Evolutionary conservation across 192 early-diverging fungal species (phyloP).

Genomic region (Glomus cerebriforme): DNA sequence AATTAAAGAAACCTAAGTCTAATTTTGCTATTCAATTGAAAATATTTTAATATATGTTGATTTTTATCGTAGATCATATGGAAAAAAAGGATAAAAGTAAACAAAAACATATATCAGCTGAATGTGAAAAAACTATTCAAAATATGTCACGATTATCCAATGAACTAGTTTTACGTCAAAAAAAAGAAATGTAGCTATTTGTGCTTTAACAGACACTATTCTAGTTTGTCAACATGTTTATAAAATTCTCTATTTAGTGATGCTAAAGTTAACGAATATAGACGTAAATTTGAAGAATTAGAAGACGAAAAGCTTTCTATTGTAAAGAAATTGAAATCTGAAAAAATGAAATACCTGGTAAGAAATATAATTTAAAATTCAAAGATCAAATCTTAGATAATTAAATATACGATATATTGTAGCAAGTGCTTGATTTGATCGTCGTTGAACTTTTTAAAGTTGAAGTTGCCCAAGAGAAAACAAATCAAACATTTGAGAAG

Average conservation of each 20-base stretch:
- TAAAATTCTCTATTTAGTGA: not conserved
- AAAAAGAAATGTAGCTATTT: slow-evolving; percentile 9
- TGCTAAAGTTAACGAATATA: slow-evolving; percentile 18
- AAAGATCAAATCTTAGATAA: not conserved
- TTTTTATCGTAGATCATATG: slow-evolving; percentile 5
- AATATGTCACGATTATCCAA: not conserved
- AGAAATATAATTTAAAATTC: not conserved
- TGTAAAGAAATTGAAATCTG: slow-evolving; percentile 22
- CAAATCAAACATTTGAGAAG: slow-evolving; percentile 14
- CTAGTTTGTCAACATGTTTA: not conserved
- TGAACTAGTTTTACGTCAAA: slow-evolving; percentile 15
- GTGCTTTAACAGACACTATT: not conserved
- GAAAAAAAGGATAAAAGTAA: slow-evolving; percentile 21
- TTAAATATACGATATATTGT: not conserved
- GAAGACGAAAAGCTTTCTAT: slow-evolving; percentile 8
- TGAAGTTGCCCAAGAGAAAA: slow-evolving; percentile 3
- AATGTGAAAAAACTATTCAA: slow-evolving; percentile 21
- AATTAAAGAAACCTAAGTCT: not conserved
- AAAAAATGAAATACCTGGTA: slow-evolving; percentile 20
- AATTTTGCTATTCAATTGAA: too few species aligned
- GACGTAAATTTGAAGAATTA: slow-evolving; percentile 9
- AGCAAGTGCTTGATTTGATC: slow-evolving; percentile 15
- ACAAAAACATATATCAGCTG: not conserved
- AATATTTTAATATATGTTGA: not conserved
- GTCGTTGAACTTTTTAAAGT: slow-evolving; percentile 1